Conservation (phyloP, 805 yeast genomes). For the Teunomyces gatunensis region DNA sequence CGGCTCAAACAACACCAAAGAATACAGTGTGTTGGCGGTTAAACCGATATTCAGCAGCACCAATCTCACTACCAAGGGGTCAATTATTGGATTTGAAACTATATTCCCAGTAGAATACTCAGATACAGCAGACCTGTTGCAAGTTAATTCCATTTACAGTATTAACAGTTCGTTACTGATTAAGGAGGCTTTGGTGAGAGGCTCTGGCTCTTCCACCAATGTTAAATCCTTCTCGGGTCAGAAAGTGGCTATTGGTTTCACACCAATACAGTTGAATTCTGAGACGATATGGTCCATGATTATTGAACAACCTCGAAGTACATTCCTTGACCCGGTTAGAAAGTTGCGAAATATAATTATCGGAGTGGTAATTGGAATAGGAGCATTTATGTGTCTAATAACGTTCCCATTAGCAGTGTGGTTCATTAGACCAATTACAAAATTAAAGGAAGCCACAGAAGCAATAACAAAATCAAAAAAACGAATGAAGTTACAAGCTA, state of each 20-base stretch:
- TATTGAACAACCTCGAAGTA: slow-evolving; percentile 59
- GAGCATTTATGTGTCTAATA: slow-evolving; percentile 67
- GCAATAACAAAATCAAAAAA: slow-evolving; percentile 50
- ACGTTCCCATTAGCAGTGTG: slow-evolving; percentile 82
- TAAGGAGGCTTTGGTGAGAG: slow-evolving; percentile 23
- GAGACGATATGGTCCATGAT: slow-evolving; percentile 66
- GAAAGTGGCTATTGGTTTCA: slow-evolving; percentile 35
- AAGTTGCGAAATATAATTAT: slow-evolving; percentile 65
- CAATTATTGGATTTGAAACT: slow-evolving; percentile 47
- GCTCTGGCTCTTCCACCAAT: slow-evolving; percentile 29
- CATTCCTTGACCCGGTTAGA: slow-evolving; percentile 61
- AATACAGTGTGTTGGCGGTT: slow-evolving; percentile 32
- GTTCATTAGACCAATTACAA: slow-evolving; percentile 79
- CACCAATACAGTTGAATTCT: slow-evolving; percentile 25
- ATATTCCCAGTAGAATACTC: slow-evolving; percentile 26
- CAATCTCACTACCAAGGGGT: slow-evolving; percentile 23
- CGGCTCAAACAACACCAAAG: slow-evolving; percentile 11
- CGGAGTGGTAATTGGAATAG: slow-evolving; percentile 77
- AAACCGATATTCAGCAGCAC: slow-evolving; percentile 25
- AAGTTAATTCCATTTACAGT: slow-evolving; percentile 22
- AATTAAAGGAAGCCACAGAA: slow-evolving; percentile 80
- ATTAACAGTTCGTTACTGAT: slow-evolving; percentile 28
- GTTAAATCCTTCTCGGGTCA: slow-evolving; percentile 20
- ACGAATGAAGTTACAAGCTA: slow-evolving; percentile 1
- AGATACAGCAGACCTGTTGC: slow-evolving; percentile 6